These are phyloP conservation scores for Sonneratia alba DNA, from an alignment of 345 rosid species.

Conservation along the genomic window DNA sequence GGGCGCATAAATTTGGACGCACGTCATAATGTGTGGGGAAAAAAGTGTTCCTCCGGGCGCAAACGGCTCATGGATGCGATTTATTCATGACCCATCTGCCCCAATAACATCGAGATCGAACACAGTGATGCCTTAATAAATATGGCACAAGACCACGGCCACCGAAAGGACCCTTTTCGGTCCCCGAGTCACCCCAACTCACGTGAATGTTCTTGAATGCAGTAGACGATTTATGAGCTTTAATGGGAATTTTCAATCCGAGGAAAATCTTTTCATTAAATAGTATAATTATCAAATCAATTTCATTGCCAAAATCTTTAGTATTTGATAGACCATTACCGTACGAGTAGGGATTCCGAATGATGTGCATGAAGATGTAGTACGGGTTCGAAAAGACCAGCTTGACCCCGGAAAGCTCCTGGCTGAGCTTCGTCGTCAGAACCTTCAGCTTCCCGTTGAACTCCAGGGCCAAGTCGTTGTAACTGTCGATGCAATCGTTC, in stretches of 20 bases:
- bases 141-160: neutral
- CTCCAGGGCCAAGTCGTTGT: conserved; percentile 36
- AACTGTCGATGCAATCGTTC: conserved; percentile 21
- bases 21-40: too few species aligned
- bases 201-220: conserved; percentile 2
- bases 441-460: conserved; percentile 39
- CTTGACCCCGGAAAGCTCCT: conserved; percentile 33
- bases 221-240: neutral
- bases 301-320: too few species aligned
- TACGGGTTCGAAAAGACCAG: conserved; percentile 37
- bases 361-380: conserved; percentile 25
- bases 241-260: neutral
- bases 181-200: neutral
- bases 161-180: neutral
- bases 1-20: too few species aligned
- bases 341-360: conserved; percentile 26
- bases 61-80: neutral
- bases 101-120: neutral
- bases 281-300: too few species aligned
- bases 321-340: conserved; percentile 20
- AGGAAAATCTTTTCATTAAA: too few species aligned
- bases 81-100: neutral
- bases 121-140: neutral
- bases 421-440: conserved; percentile 21
- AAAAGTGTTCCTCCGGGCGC: neutral